A percentile compares a stretch with the other conserved stretches of the same genome.
Conservation (phyloP, 2,329 filamentous ascomycete species). For the Beauveria australis region DNA sequence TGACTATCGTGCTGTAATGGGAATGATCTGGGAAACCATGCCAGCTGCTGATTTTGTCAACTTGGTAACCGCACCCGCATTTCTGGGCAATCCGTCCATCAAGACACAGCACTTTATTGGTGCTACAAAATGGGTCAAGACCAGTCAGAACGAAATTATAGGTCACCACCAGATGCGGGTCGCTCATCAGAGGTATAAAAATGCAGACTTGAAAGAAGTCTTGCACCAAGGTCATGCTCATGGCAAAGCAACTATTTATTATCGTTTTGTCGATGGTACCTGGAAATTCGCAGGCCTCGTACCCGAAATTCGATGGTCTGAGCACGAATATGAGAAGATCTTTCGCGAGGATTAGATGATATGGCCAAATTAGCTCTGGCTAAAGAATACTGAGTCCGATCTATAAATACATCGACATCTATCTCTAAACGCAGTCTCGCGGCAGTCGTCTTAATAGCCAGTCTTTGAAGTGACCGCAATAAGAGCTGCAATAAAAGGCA, state of each 20-base stretch:
- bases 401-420: not conserved
- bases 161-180: constrained; percentile 51
- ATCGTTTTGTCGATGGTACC: constrained; percentile 47
- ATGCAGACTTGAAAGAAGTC: constrained; percentile 36
- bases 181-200: constrained; percentile 47
- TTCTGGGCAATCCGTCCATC: constrained; percentile 45
- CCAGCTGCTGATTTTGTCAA: constrained; percentile 43
- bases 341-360: not conserved
- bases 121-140: constrained; percentile 42
- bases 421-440: not conserved
- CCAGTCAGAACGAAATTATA: constrained; percentile 37
- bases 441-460: not conserved
- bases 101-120: constrained; percentile 52
- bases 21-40: constrained; percentile 48
- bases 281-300: constrained; percentile 50
- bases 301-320: constrained; percentile 46
- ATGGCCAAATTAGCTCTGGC: not conserved
- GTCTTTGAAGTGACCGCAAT: not conserved
- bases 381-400: not conserved
- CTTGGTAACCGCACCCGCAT: constrained; percentile 42
- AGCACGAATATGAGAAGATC: constrained; percentile 39
- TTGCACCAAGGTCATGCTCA: constrained; percentile 48
- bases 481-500: not conserved
- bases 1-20: constrained; percentile 31
- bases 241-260: constrained; percentile 44